Evolutionary conservation across 192 early-diverging fungal species (phyloP).

Genomic region (Geranomyces michiganensis): DNA sequence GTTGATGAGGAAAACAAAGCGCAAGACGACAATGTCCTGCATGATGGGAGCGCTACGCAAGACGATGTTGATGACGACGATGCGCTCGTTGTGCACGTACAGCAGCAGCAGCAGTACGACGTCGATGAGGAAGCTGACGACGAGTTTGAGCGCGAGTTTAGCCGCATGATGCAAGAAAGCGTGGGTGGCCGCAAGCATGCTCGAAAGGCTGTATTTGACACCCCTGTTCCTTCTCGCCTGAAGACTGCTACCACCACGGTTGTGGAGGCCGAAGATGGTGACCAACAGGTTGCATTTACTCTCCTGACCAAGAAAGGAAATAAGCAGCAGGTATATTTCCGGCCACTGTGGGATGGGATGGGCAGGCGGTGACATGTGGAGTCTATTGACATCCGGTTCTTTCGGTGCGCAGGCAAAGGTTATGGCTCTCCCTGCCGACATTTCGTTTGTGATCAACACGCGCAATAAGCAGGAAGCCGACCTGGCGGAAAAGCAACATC

Average conservation of each 20-base stretch:
- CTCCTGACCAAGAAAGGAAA: conserved; percentile 84
- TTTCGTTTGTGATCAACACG: conserved; percentile 79
- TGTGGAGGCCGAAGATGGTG: conserved; percentile 8
- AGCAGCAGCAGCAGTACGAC: conserved; percentile 48
- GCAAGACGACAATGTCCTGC: conserved; percentile 10
- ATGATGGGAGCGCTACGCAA: conserved; percentile 36
- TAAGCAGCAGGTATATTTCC: conserved; percentile 66
- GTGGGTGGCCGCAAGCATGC: conserved; percentile 74
- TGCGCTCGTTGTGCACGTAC: conserved; percentile 62
- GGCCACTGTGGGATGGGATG: not conserved
- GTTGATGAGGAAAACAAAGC: conserved; percentile 23
- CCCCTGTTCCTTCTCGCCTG: conserved; percentile 77
- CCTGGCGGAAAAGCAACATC: conserved; percentile 81
- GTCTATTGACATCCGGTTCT: conserved; percentile 46
- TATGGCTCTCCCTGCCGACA: conserved; percentile 80
- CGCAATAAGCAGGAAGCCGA: conserved; percentile 84
- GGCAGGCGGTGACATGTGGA: conserved; percentile 21
- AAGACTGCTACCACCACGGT: conserved; percentile 1
- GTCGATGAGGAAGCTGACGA: conserved; percentile 77
- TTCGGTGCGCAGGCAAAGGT: conserved; percentile 54
- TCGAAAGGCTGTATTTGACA: conserved; percentile 82
- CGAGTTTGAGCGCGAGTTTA: conserved; percentile 88
- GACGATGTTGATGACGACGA: conserved; percentile 67
- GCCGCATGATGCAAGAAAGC: conserved; percentile 89
- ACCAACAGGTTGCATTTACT: conserved; percentile 71